Evolutionary conservation across 257 asterid species (phyloP).

Genomic region (Leonotis leonurus): DNA sequence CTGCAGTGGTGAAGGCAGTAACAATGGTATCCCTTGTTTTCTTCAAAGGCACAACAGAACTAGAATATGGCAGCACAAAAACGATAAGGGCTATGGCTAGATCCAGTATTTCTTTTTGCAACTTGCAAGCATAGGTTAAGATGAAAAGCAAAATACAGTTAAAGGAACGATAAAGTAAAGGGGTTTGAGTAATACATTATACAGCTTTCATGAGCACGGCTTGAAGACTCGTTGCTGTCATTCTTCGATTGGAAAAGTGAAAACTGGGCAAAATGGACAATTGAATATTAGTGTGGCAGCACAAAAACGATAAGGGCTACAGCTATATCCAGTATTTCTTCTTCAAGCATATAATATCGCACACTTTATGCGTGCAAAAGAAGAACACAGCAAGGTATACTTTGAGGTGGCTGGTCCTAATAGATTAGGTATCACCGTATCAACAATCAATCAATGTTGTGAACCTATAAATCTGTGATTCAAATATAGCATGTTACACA

Average conservation of each 20-base stretch:
- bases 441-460: neutral
- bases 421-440: neutral
- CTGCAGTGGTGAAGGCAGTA: slow-evolving; percentile 85
- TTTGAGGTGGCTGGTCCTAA: neutral
- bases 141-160: neutral
- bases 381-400: too few species aligned
- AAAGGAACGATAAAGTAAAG: neutral
- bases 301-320: slow-evolving; percentile 1
- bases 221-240: slow-evolving; percentile 51
- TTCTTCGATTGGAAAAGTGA: slow-evolving; percentile 74
- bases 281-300: slow-evolving; percentile 8
- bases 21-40: slow-evolving; percentile 37
- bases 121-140: neutral
- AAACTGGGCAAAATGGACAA: slow-evolving; percentile 37
- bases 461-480: neutral
- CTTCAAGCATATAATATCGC: too few species aligned
- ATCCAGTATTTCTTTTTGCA: neutral
- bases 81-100: neutral
- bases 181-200: slow-evolving; percentile 48
- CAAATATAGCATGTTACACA: neutral
- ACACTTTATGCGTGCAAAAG: too few species aligned
- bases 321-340: neutral
- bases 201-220: slow-evolving; percentile 69
- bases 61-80: slow-evolving; percentile 24
- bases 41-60: slow-evolving; percentile 63